Evolutionary conservation across 164 flowering plant genomes (phyloP).

Genomic region (Vitis vinifera): ASM3070453v1 NC_081808.1:19968001-19968500

Average conservation of each 20-base stretch:
- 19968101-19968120: slow-evolving; percentile 57
- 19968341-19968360: slow-evolving; percentile 57
- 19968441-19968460: slow-evolving; percentile 58
- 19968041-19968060: slow-evolving; percentile 6
- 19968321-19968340: slow-evolving; percentile 68
- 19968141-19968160: slow-evolving; percentile 66
- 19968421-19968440: slow-evolving; percentile 56
- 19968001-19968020: slow-evolving; percentile 29
- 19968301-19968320: slow-evolving; percentile 65
- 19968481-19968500: slow-evolving; percentile 60
- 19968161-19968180: slow-evolving; percentile 70
- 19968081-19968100: slow-evolving; percentile 54
- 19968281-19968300: slow-evolving; percentile 23
- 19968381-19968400: not conserved
- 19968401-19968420: not conserved
- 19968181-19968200: slow-evolving; percentile 70
- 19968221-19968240: slow-evolving; percentile 55
- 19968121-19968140: slow-evolving; percentile 59
- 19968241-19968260: slow-evolving; percentile 54
- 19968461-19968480: slow-evolving; percentile 60
- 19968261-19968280: slow-evolving; percentile 23
- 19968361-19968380: not conserved
- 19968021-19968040: slow-evolving; percentile 25
- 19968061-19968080: slow-evolving; percentile 27
- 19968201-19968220: slow-evolving; percentile 43